phyloP scores from a whole-genome alignment of 1,139 yeast genomes.

The Taiozyma sp. region DNA sequence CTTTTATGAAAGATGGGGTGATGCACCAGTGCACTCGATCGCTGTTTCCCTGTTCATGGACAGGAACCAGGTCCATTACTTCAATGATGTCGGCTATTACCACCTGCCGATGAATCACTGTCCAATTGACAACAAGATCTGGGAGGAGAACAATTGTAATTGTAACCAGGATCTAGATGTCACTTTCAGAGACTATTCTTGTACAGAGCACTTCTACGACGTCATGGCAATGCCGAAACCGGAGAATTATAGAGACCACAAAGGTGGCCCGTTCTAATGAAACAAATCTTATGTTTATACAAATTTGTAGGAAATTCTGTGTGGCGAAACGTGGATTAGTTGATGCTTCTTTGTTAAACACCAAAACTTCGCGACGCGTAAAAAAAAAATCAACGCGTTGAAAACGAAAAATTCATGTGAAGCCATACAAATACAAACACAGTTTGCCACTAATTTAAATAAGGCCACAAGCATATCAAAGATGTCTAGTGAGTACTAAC shows the following conservation, averaged over 20 bases:
- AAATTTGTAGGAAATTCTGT: no score
- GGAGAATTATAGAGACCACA: constrained; percentile 40
- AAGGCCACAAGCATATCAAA: background rate
- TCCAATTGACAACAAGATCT: constrained; percentile 42
- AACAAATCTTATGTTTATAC: background rate
- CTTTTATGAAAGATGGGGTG: constrained; percentile 68
- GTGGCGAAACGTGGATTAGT: background rate
- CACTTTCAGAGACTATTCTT: constrained; percentile 32
- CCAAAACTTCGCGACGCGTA: background rate
- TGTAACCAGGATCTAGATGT: constrained; percentile 41
- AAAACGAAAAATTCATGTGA: no score
- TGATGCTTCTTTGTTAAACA: background rate
- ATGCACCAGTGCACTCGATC: constrained; percentile 61
- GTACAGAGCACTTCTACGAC: constrained; percentile 46
- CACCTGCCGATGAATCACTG: constrained; percentile 58
- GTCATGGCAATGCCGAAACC: constrained; percentile 42
- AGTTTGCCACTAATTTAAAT: background rate
- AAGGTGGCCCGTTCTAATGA: background rate
- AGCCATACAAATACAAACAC: background rate
- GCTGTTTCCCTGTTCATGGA: constrained; percentile 47
- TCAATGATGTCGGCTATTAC: constrained; percentile 51
- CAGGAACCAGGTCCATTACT: constrained; percentile 44
- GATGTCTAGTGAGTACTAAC: background rate
- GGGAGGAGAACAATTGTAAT: constrained; percentile 43
- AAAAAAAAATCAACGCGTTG: background rate